Evolutionary conservation across 2,329 filamentous ascomycete species (phyloP).

Genomic region (Cladosporium cucumerinum): DNA sequence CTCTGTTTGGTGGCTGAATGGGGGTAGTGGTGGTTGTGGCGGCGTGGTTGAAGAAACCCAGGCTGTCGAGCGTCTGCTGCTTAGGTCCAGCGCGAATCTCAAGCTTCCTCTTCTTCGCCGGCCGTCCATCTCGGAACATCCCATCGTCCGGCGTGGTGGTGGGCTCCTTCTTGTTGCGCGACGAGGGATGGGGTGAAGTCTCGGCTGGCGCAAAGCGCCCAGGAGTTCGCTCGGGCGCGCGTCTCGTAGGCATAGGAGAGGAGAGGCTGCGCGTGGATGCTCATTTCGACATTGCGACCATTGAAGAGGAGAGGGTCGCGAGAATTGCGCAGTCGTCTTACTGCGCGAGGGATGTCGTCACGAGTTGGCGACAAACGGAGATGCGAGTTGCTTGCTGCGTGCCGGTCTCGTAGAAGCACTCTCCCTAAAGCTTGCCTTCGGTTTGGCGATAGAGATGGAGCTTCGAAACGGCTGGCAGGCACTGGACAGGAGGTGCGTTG

Average conservation of each 20-base stretch:
- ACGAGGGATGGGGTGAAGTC: background rate
- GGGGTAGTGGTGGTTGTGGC: conserved; percentile 8
- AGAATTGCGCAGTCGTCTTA: background rate
- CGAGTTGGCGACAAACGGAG: conserved; percentile 3
- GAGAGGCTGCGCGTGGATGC: background rate
- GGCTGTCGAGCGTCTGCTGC: conserved; percentile 22
- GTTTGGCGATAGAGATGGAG: background rate
- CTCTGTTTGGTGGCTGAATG: conserved; percentile 40
- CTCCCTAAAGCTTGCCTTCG: conserved; percentile 12
- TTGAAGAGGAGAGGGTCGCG: background rate
- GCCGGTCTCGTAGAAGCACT: background rate
- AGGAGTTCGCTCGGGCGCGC: background rate
- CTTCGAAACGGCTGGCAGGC: conserved; percentile 4
- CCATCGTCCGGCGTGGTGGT: conserved; percentile 6
- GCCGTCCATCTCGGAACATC: conserved; percentile 24
- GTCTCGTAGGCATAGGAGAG: conserved; percentile 8
- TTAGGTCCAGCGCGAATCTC: conserved; percentile 24
- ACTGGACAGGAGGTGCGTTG: background rate
- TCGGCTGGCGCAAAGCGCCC: background rate
- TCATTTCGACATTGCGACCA: conserved; percentile 11
- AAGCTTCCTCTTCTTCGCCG: conserved; percentile 29
- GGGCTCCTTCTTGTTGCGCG: background rate
- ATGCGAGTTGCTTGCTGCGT: background rate
- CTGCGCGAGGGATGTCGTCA: background rate
- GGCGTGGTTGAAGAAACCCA: conserved; percentile 26